Base-by-base conservation (phyloP, 768 basidiomycete species). In the Tubosaeta sp. region DNA sequence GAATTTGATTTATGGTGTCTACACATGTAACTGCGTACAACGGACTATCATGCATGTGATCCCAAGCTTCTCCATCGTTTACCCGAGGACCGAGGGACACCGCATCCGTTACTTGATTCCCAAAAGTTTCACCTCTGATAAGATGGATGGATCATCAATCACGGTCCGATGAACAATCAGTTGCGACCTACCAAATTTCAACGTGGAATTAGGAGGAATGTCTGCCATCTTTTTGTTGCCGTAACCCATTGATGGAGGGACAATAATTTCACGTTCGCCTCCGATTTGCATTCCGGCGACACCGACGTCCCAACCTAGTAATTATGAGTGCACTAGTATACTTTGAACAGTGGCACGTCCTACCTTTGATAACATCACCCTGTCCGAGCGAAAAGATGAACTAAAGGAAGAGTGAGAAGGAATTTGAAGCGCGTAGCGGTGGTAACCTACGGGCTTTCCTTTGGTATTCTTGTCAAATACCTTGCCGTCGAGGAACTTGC, bases 331-430 rank as follows among this genome's bases (percentile, higher is more conserved):
- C 17, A 53, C 35, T 16, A 22, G 22, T 3, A 32, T 5, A 17
- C 17, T 7, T 43, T 31, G 50, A 14, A 26, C 14, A 22, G 6
- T 17, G 17, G 39, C 43, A 37, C 41, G 31, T 54, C 73, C 43
- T 52, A 84, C 86, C 89, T 76, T 92, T 91, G 71, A 98, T 97
- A 48, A 98, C 95, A 66, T 95, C 87, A 25, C 91, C 91, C 53
- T 80, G 74, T 34, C 95, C 95, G 22, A 98, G 77, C 29, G 71
- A 78, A 79, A 94, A 94, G 39, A 73, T 70, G 70, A 93, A 88
- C 81, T 91, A 59, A 52, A 53, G 22, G 37, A 19, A 19, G 7
- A 42, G 22, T 51, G 33, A 25, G 37, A 31, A 46, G 43, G 11
- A n/a, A 43, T 31, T 48, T 49, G n/a, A 42, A 14, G 48, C n/a